Evolutionary conservation across 2,329 filamentous ascomycete genomes (phyloP), one percentile per base, ranked within the genome.

Genomic region (Colletotrichum sp.): DNA sequence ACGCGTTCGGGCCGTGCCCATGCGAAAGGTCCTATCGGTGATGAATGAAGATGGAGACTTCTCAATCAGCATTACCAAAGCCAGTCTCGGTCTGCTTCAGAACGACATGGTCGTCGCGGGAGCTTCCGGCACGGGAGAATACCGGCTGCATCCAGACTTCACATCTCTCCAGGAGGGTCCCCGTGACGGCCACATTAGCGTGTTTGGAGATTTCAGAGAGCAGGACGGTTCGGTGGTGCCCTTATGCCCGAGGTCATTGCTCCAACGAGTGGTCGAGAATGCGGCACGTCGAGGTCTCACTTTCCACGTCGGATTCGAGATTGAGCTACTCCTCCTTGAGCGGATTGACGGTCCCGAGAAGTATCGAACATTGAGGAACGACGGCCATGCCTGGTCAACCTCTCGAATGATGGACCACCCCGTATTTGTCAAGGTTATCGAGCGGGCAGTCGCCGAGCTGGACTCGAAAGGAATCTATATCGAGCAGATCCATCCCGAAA

Each of bases 301-400:
- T 5, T 91, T 96, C 64, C 86, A 93, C 0, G 84, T 95, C 18
- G 95, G 95, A 0, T 98, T 97, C 78, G 95, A 98, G 83, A 92
- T 98, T 55, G 95, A 98, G 83, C 91, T 97, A 12, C 88, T 94
- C 2, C 92, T 98, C 78, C 86, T 96, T 78, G 88, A 88, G 55
- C 88, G 88, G 24, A 79, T 83, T 30, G 77, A 82, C 18, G 78
- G 78, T 1, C 78, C 81, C 12, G 82, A 83, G 6, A 80, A 82
- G n/a, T 86, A 84, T 55, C 83, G 84, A 9, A 80, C 84, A 1
- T 87, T 93, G 1, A 82, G 89, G n/a, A 90, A 89, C 9, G 87
- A 89, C 61, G 92, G 92, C 2, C 94, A 96, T 79, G 92, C 92
- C 1, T 96, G 94, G 94, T 93, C 92, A 0, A 90, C 92, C 21